Percentiles rank a stretch among this genome's conserved stretches.
These are phyloP conservation scores for Fraxinus latifolia DNA, from an alignment of 305 asterid genomes.

Conservation along the genomic window DNA sequence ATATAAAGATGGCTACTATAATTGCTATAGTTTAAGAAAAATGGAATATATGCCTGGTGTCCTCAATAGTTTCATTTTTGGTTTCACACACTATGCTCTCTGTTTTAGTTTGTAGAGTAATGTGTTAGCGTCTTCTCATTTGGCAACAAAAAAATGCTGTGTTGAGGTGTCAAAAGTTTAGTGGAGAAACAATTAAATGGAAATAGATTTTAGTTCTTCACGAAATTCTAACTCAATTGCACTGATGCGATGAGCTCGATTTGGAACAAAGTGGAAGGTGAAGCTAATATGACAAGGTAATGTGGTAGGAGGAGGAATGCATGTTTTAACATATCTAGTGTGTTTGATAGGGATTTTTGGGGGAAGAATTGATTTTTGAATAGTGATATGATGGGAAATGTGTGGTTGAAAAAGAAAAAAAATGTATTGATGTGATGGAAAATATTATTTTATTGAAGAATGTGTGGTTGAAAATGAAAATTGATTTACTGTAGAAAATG, in stretches of 20 bases:
- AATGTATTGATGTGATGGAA: too few species aligned
- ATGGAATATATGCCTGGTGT: not conserved
- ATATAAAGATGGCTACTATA: not conserved
- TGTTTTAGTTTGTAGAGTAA: not conserved
- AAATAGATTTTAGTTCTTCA: not conserved
- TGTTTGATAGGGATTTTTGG: too few species aligned
- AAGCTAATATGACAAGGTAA: not conserved
- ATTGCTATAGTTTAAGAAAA: too few species aligned
- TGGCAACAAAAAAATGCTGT: not conserved
- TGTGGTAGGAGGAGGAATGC: not conserved
- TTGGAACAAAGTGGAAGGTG: not conserved
- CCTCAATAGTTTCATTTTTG: not conserved
- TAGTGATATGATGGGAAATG: too few species aligned
- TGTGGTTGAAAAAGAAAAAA: too few species aligned
- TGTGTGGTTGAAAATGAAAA: too few species aligned
- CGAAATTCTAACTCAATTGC: too few species aligned
- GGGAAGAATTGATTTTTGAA: too few species aligned
- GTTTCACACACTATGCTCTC: too few species aligned
- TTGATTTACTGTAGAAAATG: too few species aligned
- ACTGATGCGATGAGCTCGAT: not conserved
- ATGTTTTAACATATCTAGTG: not conserved
- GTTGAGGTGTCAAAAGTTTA: not conserved
- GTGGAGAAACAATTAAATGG: not conserved
- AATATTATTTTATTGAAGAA: too few species aligned
- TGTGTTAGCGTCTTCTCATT: not conserved